Percentiles rank a stretch among this genome's conserved stretches.
Conservation (phyloP, 352 stramenopile species). For the Phytophthora citricola region DNA sequence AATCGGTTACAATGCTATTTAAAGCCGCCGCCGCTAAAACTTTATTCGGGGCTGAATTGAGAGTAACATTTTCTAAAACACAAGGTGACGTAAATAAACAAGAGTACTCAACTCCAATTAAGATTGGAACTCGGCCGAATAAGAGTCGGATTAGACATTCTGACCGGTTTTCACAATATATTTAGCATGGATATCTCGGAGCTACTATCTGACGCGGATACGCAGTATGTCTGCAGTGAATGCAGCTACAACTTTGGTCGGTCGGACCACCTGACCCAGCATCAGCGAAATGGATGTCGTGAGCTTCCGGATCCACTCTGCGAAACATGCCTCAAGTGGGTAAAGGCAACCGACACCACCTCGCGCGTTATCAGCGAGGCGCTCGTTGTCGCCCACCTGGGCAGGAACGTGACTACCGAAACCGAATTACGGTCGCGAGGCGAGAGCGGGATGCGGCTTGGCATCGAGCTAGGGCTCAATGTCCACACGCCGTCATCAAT, state of each 20-base stretch:
- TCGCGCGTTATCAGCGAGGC: background rate
- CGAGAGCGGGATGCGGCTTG: background rate
- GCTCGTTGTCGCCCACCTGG: background rate
- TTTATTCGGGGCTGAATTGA: no score
- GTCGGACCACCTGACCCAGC: background rate
- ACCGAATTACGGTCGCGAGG: background rate
- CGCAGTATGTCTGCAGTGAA: background rate
- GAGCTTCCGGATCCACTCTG: background rate
- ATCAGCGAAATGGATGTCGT: background rate
- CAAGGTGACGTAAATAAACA: no score
- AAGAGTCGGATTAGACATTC: no score
- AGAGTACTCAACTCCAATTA: no score
- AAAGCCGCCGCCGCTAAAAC: no score
- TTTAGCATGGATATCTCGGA: background rate
- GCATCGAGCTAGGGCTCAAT: background rate
- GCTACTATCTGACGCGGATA: background rate
- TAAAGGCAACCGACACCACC: background rate
- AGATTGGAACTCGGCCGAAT: no score
- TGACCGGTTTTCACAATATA: no score
- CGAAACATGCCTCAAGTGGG: background rate
- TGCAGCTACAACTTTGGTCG: background rate
- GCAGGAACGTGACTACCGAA: background rate
- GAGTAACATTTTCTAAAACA: no score
- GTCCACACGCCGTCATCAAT: no score
- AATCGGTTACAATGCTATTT: background rate